Percentiles rank a stretch among this genome's conserved stretches.
phyloP scores from a whole-genome alignment of 1,284 basidiomycete species.

The Leccinum pachyderme region DNA sequence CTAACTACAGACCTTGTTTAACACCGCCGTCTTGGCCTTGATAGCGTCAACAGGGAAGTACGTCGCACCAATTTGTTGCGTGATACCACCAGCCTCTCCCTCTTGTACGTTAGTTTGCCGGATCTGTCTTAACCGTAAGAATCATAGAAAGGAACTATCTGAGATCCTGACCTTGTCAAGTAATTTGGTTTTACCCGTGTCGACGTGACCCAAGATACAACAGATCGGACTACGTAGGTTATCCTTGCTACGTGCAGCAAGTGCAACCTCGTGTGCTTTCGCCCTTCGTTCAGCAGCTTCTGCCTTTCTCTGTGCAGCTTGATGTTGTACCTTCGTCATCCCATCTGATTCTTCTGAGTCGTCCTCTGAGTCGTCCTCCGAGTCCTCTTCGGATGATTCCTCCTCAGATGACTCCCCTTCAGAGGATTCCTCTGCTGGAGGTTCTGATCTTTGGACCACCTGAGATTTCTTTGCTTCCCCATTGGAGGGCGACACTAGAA shows the following conservation, averaged over 20 bases:
- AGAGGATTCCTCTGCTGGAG: conserved; percentile 37
- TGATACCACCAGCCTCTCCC: conserved; percentile 99
- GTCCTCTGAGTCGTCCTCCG: conserved; percentile 49
- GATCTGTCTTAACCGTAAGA: conserved; percentile 56
- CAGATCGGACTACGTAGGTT: conserved; percentile 96
- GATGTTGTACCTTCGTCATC: conserved; percentile 59
- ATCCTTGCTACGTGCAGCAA: conserved; percentile 87
- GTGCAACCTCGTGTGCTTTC: conserved; percentile 82
- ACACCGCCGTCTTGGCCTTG: conserved; percentile 85
- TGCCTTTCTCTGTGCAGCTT: conserved; percentile 77
- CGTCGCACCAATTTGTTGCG: conserved; percentile 99
- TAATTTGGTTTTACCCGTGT: conserved; percentile 99
- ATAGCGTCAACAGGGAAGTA: conserved; percentile 99
- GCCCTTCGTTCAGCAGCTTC: conserved; percentile 81
- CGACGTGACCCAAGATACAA: conserved; percentile 99
- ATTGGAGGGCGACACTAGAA: conserved; percentile 4
- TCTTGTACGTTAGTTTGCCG: conserved; percentile 99
- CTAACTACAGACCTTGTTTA: conserved; percentile 68
- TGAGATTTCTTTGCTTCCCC: conserved; percentile 5
- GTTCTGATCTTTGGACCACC: conserved; percentile 8
- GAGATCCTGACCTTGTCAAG: conserved; percentile 80
- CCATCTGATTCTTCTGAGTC: conserved; percentile 49
- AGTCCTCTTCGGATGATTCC: conserved; percentile 38
- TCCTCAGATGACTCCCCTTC: conserved; percentile 47
- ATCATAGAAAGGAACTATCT: conserved; percentile 1